Evolutionary conservation across 225 moss, liverwort and hornwort species (phyloP).

Genomic region (Climacium dendroides): DNA sequence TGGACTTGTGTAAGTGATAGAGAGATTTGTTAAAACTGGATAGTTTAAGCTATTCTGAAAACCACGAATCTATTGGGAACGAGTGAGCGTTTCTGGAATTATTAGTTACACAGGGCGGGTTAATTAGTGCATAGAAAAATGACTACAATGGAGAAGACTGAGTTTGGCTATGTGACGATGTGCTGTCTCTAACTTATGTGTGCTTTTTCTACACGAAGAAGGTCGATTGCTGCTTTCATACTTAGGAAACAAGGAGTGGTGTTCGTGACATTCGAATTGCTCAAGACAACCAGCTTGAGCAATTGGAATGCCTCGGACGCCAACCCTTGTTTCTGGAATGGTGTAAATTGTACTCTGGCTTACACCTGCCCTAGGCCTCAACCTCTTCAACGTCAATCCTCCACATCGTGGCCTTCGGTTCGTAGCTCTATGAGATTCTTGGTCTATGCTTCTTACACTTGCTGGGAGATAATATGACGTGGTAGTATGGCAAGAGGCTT

Average conservation of each 20-base stretch:
- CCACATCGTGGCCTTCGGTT: not conserved
- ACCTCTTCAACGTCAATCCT: not conserved
- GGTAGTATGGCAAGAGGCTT: not conserved
- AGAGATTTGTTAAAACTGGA: not conserved
- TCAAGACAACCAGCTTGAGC: slow-evolving; percentile 8
- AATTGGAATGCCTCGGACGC: slow-evolving; percentile 9
- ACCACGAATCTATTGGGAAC: not conserved
- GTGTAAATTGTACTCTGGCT: not conserved
- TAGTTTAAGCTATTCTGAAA: not conserved
- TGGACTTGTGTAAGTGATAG: not conserved
- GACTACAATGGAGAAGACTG: not conserved
- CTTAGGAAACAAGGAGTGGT: not conserved
- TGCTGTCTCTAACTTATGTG: not conserved
- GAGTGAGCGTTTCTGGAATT: not conserved
- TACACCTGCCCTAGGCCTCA: not conserved
- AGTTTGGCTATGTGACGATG: not conserved
- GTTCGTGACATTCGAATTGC: not conserved
- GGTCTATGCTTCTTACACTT: not conserved
- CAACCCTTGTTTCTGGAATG: not conserved
- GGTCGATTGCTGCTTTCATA: not conserved
- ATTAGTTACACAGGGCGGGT: not conserved
- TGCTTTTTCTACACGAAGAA: not conserved
- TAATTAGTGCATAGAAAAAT: not conserved
- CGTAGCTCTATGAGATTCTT: not conserved
- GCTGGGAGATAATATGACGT: not conserved